Conservation (phyloP, 192 early-diverging fungal species). For the Chytriomyces hyalinus region DNA sequence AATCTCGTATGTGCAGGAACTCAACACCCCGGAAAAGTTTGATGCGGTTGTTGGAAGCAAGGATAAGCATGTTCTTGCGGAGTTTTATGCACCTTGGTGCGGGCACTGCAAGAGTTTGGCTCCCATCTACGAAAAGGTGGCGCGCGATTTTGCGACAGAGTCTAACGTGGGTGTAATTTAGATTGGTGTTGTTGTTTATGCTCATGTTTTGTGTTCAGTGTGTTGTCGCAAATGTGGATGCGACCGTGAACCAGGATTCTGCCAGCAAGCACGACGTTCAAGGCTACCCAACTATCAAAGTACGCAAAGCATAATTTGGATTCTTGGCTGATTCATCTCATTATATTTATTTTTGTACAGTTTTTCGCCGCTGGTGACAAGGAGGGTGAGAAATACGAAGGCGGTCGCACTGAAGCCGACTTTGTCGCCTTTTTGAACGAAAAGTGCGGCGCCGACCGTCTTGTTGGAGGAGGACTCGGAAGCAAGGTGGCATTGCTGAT, state of each 20-base stretch:
- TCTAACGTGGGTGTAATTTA: conserved; percentile 54
- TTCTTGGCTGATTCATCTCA: background rate
- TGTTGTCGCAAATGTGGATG: conserved; percentile 90
- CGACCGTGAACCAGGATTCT: conserved; percentile 68
- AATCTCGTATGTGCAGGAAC: conserved; percentile 67
- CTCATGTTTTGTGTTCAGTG: conserved; percentile 37
- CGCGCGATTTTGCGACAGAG: conserved; percentile 77
- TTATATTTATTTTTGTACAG: conserved; percentile 11
- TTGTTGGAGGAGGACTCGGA: conserved; percentile 73
- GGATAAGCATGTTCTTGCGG: conserved; percentile 81
- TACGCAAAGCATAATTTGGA: background rate
- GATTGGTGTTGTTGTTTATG: background rate
- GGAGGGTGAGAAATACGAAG: conserved; percentile 73
- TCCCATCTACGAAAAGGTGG: conserved; percentile 91
- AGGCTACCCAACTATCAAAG: conserved; percentile 88
- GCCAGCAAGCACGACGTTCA: conserved; percentile 69
- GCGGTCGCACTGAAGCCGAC: conserved; percentile 69
- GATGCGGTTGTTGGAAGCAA: conserved; percentile 70
- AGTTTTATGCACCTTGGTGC: conserved; percentile 94
- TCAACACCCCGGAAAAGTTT: conserved; percentile 74
- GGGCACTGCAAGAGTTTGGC: conserved; percentile 82
- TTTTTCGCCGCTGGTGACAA: conserved; percentile 76
- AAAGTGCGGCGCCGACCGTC: conserved; percentile 76
- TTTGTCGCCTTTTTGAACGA: conserved; percentile 87
- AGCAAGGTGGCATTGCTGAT: conserved; percentile 44